A percentile compares a stretch with the other conserved stretches of the same genome.
These are phyloP conservation scores for Protomyces pachydermus DNA, from an alignment of 1,139 yeast species.

Conservation along the genomic window DNA sequence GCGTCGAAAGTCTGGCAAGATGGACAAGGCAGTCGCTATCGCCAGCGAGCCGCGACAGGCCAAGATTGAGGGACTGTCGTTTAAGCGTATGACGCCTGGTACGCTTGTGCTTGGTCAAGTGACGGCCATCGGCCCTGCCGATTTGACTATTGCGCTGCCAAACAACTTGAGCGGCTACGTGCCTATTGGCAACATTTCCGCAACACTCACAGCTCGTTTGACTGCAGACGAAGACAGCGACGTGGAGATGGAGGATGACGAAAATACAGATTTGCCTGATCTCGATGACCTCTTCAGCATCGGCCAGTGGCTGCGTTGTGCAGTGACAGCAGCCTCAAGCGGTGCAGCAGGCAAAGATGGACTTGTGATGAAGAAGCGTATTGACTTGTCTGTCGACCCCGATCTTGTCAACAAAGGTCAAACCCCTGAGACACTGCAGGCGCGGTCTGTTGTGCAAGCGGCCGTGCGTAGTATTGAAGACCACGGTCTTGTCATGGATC, in stretches of 20 bases:
- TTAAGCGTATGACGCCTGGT: constrained; percentile 51
- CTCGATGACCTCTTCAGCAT: constrained; percentile 52
- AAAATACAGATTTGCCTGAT: constrained; percentile 50
- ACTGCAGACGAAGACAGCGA: constrained; percentile 51
- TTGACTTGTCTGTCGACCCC: constrained; percentile 74
- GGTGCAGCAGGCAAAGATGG: constrained; percentile 28
- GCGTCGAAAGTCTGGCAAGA: constrained; percentile 5
- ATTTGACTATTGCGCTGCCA: constrained; percentile 67
- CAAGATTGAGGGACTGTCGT: constrained; percentile 56
- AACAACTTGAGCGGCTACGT: constrained; percentile 77
- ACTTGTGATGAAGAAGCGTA: constrained; percentile 48
- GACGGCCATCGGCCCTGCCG: constrained; percentile 54
- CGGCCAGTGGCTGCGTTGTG: constrained; percentile 86
- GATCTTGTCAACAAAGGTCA: constrained; percentile 57
- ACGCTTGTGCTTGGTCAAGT: constrained; percentile 73
- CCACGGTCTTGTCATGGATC: constrained; percentile 74
- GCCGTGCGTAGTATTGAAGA: constrained; percentile 78
- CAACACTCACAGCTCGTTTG: constrained; percentile 54
- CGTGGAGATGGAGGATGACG: constrained; percentile 40
- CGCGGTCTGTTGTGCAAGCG: constrained; percentile 67
- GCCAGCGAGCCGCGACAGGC: constrained; percentile 34
- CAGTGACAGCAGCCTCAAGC: constrained; percentile 43
- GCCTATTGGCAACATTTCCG: constrained; percentile 69
- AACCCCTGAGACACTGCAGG: constrained; percentile 59
- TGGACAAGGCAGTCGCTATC: constrained; percentile 27